Base-by-base conservation (phyloP, 1,139 yeast species). In the Hemisphaericaspora lyxosophila region DNA sequence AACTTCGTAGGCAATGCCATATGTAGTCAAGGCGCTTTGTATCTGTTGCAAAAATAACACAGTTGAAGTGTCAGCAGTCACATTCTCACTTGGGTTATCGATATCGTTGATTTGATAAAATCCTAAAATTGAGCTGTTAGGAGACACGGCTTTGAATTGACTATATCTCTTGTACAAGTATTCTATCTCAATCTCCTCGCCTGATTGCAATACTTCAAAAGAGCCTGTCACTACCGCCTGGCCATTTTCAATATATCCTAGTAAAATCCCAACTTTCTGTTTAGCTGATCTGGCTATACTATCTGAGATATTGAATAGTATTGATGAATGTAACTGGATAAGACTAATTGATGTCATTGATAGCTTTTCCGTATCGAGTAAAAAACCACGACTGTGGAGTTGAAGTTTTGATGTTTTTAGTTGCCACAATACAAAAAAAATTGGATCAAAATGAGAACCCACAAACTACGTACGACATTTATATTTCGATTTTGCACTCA, bases 261-360 rank as follows among this genome's bases (percentile, higher is more conserved):
- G 36, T 8, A 67, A 41, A 1, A 64, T 49, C 0, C 73, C 73
- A 39, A 53, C 46, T 3, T 35, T 34, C 13, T 43, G 43, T 5
- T 33, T 23, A 2, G 41, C 45, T 33, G 42, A 13, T 35, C 54
- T 36, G 5, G 42, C 26, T 3, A 55, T 38, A 26, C 55, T 59
- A 41, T 62, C 67, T 1, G 66, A 50, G 2, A 65, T 42, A 38
- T 53, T 57, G 36, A 67, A 52, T 23, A 66, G 46, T 2, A 60
- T 55, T 25, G 59, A 53, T 1, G 71, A 51, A 35, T 64, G 65
- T 17, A 67, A 33, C 23, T 47, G 50, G 3, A 62, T 50, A 11
- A 47, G 35, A 13, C 37, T 31, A 4, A 41, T 26, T 27, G 33
- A 27, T 7, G 31, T 33, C 45, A 42, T 44, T 13, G 13, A 12